Base-by-base conservation (phyloP, 306 rosid species). In the Corylus avellana region DNA sequence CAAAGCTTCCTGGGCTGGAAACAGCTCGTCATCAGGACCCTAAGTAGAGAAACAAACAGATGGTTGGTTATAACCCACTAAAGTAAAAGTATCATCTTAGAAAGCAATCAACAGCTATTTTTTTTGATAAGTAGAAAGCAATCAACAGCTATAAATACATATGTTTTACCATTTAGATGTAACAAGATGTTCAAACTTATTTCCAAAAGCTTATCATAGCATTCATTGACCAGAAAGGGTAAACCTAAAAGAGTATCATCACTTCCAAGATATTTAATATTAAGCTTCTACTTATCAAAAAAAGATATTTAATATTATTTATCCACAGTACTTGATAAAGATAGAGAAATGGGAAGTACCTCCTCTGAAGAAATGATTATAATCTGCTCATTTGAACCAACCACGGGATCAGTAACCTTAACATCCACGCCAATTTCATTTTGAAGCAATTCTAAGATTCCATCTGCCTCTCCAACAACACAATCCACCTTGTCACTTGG, bases 1-100 rank as follows among this genome's bases (percentile, higher is more conserved):
- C 86, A 96, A 83, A 87, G 99, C 99, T 86, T 96, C 99, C 87
- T 96, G 99, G 73, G 99, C 99, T 67, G 99, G 99, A 88, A 96
- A 96, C 74, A 96, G 86, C 90, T 87, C 92, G 72, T 96, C 96
- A 82, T 96, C 96, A 62, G 99, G 99, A 76, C 92, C 98, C 99
- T 95, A 72, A 39, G 66, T 32, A 75, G 78, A 82, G 16, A 82
- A 78, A 77, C 77, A 82, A 83, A 70, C 42, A 7, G 10, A 14
- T 29, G 53, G 78, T 78, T 67, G 75, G 85, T 72, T 72, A 82
- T 75, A 79, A 77, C 70, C 32, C 79, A 9, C 51, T 6, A 35
- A 74, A 78, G 55, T 57, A 25, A 2, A 18, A 32, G 78, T 10
- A 54, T 72, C 29, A 14, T 78, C 68, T 70, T 58, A 5, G 22